Evolutionary conservation across 208 protist genomes (phyloP).

Genomic region (Trypanosoma caninum): DNA sequence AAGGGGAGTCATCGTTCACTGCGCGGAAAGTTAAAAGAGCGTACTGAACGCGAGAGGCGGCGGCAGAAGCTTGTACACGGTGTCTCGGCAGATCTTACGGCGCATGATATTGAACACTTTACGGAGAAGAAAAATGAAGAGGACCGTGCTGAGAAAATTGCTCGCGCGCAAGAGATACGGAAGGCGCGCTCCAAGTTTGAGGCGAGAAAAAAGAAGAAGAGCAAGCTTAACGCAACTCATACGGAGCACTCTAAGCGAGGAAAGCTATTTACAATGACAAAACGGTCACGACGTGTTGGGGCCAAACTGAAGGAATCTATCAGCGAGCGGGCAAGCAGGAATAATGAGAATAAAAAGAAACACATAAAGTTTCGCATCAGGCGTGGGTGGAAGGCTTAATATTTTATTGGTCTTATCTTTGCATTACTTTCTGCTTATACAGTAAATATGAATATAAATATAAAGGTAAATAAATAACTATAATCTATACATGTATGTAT

Average conservation of each 20-base stretch:
- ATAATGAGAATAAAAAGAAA: slow-evolving; percentile 92
- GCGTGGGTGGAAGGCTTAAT: slow-evolving; percentile 88
- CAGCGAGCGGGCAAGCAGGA: slow-evolving; percentile 51
- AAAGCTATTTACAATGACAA: slow-evolving; percentile 91
- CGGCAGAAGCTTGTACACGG: slow-evolving; percentile 75
- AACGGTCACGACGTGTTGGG: slow-evolving; percentile 80
- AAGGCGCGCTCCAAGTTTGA: slow-evolving; percentile 85
- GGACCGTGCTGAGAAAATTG: slow-evolving; percentile 85
- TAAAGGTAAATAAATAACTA: no score
- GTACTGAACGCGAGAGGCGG: slow-evolving; percentile 44
- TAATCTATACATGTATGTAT: neutral
- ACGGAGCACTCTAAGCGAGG: slow-evolving; percentile 83
- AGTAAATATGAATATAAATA: no score
- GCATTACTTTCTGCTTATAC: no score
- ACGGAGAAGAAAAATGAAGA: slow-evolving; percentile 70
- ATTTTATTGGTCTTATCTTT: neutral
- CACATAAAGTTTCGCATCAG: slow-evolving; percentile 92
- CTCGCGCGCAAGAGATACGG: slow-evolving; percentile 71
- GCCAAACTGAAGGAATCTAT: slow-evolving; percentile 84
- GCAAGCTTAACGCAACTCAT: slow-evolving; percentile 86
- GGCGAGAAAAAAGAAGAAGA: slow-evolving; percentile 88
- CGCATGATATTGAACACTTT: slow-evolving; percentile 87
- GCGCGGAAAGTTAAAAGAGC: slow-evolving; percentile 69
- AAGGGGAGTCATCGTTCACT: slow-evolving; percentile 68
- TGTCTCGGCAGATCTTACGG: slow-evolving; percentile 69